A percentile compares a stretch with the other conserved stretches of the same genome.
Evolutionary conservation across 805 yeast species (phyloP).

Genomic region (Starmerella etchellsii): DNA sequence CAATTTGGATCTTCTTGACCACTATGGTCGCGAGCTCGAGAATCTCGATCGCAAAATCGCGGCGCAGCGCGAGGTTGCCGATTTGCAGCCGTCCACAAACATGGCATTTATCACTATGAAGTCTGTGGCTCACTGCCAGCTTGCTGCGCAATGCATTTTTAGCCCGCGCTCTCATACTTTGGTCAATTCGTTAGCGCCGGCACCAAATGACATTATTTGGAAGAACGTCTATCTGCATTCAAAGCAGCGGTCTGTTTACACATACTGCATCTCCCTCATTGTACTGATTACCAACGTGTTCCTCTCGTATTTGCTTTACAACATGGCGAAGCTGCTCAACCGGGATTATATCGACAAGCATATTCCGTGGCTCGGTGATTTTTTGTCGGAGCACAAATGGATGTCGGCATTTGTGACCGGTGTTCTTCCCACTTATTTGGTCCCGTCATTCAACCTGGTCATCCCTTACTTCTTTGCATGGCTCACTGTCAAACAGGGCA

Average conservation of each 20-base stretch:
- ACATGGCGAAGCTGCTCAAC: slow-evolving; percentile 70
- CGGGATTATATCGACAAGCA: slow-evolving; percentile 62
- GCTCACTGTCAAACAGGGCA: slow-evolving; percentile 75
- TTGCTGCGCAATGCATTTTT: slow-evolving; percentile 88
- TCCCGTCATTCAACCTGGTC: slow-evolving; percentile 67
- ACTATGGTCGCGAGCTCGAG: slow-evolving; percentile 55
- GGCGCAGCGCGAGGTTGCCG: slow-evolving; percentile 44
- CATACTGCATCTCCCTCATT: slow-evolving; percentile 48
- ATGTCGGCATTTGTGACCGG: slow-evolving; percentile 74
- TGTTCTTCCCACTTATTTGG: slow-evolving; percentile 78
- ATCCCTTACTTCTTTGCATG: slow-evolving; percentile 81
- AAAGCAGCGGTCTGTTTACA: slow-evolving; percentile 51
- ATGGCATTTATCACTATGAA: slow-evolving; percentile 93
- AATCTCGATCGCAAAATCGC: slow-evolving; percentile 57
- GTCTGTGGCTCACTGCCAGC: slow-evolving; percentile 87
- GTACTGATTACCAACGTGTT: slow-evolving; percentile 60
- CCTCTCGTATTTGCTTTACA: slow-evolving; percentile 72
- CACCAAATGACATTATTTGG: slow-evolving; percentile 94
- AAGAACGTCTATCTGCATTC: slow-evolving; percentile 73
- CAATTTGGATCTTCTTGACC: slow-evolving; percentile 68
- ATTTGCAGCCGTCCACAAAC: slow-evolving; percentile 63
- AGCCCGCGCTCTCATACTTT: slow-evolving; percentile 80
- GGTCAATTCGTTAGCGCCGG: slow-evolving; percentile 79
- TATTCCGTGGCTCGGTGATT: slow-evolving; percentile 70
- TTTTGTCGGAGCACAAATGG: slow-evolving; percentile 53